These are phyloP conservation scores for Entophlyctis luteolus DNA, from an alignment of 192 early-diverging fungal species.

Conservation along the genomic window DNA sequence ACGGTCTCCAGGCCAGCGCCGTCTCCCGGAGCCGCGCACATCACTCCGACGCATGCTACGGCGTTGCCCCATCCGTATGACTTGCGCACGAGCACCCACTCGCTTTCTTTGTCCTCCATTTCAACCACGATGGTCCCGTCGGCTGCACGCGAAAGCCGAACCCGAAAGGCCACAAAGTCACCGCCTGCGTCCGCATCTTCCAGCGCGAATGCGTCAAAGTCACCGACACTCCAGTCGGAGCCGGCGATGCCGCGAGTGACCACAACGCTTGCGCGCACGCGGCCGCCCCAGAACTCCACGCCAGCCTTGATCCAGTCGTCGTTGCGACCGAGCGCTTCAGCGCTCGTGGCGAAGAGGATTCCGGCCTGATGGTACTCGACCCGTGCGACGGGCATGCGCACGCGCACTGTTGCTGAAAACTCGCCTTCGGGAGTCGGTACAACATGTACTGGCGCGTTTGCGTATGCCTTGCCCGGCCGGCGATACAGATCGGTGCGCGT, in stretches of 20 bases:
- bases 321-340: background rate
- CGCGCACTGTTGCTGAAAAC: background rate
- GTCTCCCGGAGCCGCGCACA: constrained; percentile 5
- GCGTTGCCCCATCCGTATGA: constrained; percentile 8
- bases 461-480: constrained; percentile 16
- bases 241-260: constrained; percentile 7
- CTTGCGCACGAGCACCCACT: constrained; percentile 8
- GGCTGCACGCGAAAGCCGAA: background rate
- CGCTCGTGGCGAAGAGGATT: background rate
- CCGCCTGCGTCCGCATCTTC: background rate
- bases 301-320: constrained; percentile 22
- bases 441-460: background rate
- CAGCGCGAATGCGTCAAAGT: background rate
- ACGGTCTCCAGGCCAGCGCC: background rate
- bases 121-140: constrained; percentile 11
- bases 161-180: constrained; percentile 13
- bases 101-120: background rate
- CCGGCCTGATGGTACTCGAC: constrained; percentile 19
- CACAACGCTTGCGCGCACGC: background rate
- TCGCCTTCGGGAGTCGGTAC: constrained; percentile 5
- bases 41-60: background rate
- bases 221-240: constrained; percentile 15
- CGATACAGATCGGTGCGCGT: constrained; percentile 16
- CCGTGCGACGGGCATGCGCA: background rate
- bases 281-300: constrained; percentile 5